Evolutionary conservation across 495 filamentous ascomycete genomes (phyloP).

Genomic region (Rhypophila decipiens): DNA sequence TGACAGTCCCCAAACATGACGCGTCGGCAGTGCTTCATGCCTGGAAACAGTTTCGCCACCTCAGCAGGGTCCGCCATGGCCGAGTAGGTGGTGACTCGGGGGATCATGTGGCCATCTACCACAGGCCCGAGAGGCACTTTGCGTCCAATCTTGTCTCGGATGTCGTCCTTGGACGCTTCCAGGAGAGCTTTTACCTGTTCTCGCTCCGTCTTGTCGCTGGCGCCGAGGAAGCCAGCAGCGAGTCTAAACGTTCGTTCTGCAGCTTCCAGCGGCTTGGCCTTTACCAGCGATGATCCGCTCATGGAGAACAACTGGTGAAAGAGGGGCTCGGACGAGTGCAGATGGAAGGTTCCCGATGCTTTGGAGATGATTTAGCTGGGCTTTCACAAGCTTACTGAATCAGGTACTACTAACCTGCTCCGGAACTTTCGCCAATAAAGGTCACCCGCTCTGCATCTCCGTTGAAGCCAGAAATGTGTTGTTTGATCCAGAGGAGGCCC

Average conservation of each 20-base stretch:
- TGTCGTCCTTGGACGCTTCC: not conserved
- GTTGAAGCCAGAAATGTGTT: slow-evolving; percentile 50
- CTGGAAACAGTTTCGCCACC: not conserved
- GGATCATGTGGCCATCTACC: not conserved
- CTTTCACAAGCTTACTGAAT: too few species aligned
- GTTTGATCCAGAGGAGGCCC: slow-evolving; percentile 40
- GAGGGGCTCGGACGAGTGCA: not conserved
- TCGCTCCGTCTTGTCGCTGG: not conserved
- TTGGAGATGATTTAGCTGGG: too few species aligned
- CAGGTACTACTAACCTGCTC: slow-evolving; percentile 20
- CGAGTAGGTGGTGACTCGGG: not conserved
- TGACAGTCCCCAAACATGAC: not conserved
- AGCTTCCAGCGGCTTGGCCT: not conserved
- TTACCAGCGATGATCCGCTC: not conserved
- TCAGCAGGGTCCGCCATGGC: not conserved
- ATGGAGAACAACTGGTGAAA: not conserved
- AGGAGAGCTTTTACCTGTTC: not conserved
- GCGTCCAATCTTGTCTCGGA: not conserved
- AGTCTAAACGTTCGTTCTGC: not conserved
- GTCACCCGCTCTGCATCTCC: slow-evolving; percentile 35
- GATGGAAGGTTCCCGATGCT: not conserved
- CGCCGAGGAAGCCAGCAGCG: not conserved
- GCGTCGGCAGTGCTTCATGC: not conserved
- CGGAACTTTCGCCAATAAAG: slow-evolving; percentile 40
- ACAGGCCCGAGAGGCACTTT: not conserved